Evolutionary conservation across 768 basidiomycete species (phyloP), one percentile per base, ranked within the genome.

Genomic region (Kwoniella heveanensis): DNA sequence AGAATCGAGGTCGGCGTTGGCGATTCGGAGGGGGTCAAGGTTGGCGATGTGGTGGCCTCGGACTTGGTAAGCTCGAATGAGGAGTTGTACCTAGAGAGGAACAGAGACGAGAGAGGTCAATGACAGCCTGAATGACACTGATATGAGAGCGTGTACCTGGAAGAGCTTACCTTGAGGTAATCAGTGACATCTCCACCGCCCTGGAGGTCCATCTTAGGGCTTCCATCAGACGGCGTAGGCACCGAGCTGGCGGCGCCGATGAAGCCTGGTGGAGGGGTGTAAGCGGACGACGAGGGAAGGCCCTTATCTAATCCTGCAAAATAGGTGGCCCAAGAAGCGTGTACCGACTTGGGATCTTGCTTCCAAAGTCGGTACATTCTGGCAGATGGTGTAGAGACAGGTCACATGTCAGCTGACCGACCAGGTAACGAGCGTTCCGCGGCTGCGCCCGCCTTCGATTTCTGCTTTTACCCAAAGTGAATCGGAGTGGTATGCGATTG

Each of bases 61-160:
- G 19, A 99, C 96, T 87, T 99, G 96, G 82, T 96, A 99, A 2
- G 96, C 96, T 60, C 96, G 89, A 56, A 97, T 92, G 60, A 99
- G 88, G 27, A 98, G 85, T 90, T 99, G 96, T 19, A 92, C 89
- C 95, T 98, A 76, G 6, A 47, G 17, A 49, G 32, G n/a, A n/a
- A n/a, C n/a, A n/a, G n/a, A n/a, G n/a, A n/a, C n/a, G n/a, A n/a
- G n/a, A n/a, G n/a, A n/a, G n/a, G n/a, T n/a, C n/a, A n/a, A n/a
- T n/a, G n/a, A n/a, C n/a, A n/a, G n/a, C n/a, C n/a, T n/a, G n/a
- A n/a, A n/a, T n/a, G n/a, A n/a, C n/a, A n/a, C n/a, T n/a, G n/a
- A n/a, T n/a, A n/a, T n/a, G n/a, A n/a, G n/a, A n/a, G n/a, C n/a
- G n/a, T n/a, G n/a, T n/a, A 25, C 44, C 9, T 21, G 27, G 21